phyloP scores from a whole-genome alignment of 257 asterid species.

The Haberlea rhodopensis region DNA sequence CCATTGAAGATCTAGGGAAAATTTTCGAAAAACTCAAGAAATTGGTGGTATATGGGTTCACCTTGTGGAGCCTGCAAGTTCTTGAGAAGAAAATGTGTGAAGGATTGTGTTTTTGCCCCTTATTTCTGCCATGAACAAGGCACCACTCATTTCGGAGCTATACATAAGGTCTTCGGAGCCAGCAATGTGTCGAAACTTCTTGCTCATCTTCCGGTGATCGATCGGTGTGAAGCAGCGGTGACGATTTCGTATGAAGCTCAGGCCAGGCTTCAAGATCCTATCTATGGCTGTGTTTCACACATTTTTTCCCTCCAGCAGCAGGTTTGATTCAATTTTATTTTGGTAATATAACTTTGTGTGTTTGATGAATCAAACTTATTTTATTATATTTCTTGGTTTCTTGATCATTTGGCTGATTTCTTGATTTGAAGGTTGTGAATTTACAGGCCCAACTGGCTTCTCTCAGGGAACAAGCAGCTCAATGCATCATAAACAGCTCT shows the following conservation, averaged over 20 bases:
- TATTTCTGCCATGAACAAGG: constrained; percentile 71
- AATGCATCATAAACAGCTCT: constrained; percentile 32
- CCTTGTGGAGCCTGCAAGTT: constrained; percentile 86
- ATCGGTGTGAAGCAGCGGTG: constrained; percentile 65
- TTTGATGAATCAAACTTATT: no score
- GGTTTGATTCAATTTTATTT: constrained; percentile 28
- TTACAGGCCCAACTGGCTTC: constrained; percentile 53
- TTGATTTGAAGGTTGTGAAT: constrained; percentile 43
- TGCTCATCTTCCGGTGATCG: constrained; percentile 50
- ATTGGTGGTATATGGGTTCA: constrained; percentile 57
- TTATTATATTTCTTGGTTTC: background rate
- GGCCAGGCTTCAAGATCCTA: constrained; percentile 77
- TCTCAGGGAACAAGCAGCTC: constrained; percentile 48
- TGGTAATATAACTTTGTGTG: background rate
- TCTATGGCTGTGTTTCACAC: constrained; percentile 72
- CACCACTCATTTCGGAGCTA: constrained; percentile 52
- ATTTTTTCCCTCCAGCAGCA: constrained; percentile 64
- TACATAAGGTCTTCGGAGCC: constrained; percentile 57
- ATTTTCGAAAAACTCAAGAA: no score
- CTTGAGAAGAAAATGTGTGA: constrained; percentile 60
- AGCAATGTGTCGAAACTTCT: constrained; percentile 58
- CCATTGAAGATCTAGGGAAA: background rate
- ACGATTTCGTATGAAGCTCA: constrained; percentile 72
- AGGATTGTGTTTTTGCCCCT: constrained; percentile 72
- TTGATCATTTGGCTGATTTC: background rate